These are phyloP conservation scores for Oryza officinalis DNA, from an alignment of 176 grass and related monocot genomes.

Conservation along the genomic window DNA sequence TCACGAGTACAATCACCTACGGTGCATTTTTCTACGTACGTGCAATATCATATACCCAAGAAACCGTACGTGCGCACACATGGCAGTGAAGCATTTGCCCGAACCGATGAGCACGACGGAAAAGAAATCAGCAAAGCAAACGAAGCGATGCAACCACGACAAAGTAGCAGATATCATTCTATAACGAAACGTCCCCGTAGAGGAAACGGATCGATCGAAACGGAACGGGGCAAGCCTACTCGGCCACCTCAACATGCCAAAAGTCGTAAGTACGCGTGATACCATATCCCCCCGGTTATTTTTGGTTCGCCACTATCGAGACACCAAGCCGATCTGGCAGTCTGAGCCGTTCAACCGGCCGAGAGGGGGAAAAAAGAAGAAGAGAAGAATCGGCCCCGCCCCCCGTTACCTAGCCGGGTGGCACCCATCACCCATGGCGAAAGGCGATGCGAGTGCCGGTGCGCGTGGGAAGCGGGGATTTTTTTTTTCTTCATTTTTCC, in stretches of 20 bases:
- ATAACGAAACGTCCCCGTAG: neutral
- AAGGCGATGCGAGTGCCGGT: too few species aligned
- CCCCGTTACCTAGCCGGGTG: neutral
- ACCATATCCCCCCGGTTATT: neutral
- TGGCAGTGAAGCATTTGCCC: neutral
- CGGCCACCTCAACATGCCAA: neutral
- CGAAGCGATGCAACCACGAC: neutral
- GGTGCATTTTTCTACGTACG: neutral
- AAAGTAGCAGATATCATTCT: neutral
- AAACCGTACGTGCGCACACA: neutral
- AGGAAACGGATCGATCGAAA: neutral
- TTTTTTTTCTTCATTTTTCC: neutral
- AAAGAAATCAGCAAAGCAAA: neutral
- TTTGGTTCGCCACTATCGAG: neutral
- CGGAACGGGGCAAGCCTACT: neutral
- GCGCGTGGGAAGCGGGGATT: neutral
- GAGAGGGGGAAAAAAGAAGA: neutral
- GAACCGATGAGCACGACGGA: neutral
- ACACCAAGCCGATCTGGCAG: conserved; percentile 9
- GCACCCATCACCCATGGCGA: neutral
- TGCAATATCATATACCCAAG: neutral
- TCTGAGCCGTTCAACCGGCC: neutral
- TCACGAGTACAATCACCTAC: neutral
- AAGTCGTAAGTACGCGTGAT: neutral
- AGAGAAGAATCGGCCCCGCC: neutral